A percentile compares a stretch with the other conserved stretches of the same genome.
Conservation (phyloP, 768 basidiomycete species). For the Panus rudis region DNA sequence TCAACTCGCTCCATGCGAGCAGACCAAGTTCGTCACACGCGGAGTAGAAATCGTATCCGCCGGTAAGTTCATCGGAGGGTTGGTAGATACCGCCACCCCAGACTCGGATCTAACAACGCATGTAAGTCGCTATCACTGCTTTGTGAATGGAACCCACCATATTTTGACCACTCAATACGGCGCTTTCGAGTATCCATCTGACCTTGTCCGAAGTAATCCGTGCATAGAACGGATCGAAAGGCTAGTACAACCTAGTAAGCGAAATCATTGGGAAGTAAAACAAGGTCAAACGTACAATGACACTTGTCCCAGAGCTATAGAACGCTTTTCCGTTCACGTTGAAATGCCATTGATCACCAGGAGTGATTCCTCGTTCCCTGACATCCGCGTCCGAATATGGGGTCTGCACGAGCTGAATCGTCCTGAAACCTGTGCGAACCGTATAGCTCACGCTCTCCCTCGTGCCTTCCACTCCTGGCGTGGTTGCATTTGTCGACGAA, state of each 20-base stretch:
- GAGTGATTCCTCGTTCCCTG: conserved; percentile 38
- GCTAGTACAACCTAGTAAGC: too few species aligned
- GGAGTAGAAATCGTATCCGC: conserved; percentile 50
- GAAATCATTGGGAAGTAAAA: too few species aligned
- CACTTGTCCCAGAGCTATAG: conserved; percentile 48
- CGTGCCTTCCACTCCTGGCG: conserved; percentile 28
- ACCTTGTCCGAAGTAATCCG: conserved; percentile 43
- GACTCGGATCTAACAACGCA: conserved; percentile 37
- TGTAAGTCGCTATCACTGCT: not conserved
- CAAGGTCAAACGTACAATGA: conserved; percentile 28
- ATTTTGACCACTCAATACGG: conserved; percentile 48
- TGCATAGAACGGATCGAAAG: conserved; percentile 55
- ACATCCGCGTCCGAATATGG: conserved; percentile 41
- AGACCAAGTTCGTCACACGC: conserved; percentile 55
- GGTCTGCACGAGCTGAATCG: conserved; percentile 44
- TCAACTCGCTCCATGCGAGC: conserved; percentile 55
- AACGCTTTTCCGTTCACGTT: conserved; percentile 51
- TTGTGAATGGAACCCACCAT: conserved; percentile 34
- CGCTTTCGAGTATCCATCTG: conserved; percentile 51
- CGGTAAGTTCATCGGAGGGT: conserved; percentile 27
- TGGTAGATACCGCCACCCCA: conserved; percentile 48
- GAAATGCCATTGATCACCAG: conserved; percentile 58
- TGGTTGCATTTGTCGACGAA: too few species aligned
- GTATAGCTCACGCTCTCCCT: conserved; percentile 24
- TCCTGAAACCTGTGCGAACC: conserved; percentile 51